Evolutionary conservation across 192 early-diverging fungal genomes (phyloP).

Genomic region (Linnemannia hyalina): DNA sequence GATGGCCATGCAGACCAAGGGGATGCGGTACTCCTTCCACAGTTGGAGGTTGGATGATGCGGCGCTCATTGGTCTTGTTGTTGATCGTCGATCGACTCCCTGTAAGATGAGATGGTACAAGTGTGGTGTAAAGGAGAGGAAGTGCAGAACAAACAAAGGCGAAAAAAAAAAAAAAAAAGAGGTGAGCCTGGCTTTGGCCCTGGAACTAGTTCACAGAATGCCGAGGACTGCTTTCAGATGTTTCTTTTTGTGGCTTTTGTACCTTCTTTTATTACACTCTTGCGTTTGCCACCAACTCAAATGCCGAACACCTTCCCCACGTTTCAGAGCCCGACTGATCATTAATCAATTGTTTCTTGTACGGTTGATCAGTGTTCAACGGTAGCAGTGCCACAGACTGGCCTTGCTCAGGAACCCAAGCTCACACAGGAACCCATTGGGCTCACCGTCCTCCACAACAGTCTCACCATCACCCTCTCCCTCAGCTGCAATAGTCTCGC

Average conservation of each 20-base stretch:
- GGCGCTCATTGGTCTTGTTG: conserved; percentile 23
- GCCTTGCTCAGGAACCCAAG: conserved; percentile 44
- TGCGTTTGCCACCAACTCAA: background rate
- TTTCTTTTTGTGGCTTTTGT: background rate
- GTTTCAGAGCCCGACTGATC: conserved; percentile 4
- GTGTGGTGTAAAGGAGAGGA: background rate
- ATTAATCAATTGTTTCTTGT: background rate
- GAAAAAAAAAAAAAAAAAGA: background rate
- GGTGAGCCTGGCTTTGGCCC: background rate
- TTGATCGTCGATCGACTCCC: background rate
- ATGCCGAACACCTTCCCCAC: background rate
- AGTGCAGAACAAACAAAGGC: background rate
- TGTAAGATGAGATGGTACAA: background rate
- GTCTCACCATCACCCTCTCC: background rate
- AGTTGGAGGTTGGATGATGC: conserved; percentile 44
- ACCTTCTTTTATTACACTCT: background rate
- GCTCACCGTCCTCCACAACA: conserved; percentile 18
- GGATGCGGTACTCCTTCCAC: conserved; percentile 56
- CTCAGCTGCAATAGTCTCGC: conserved; percentile 8
- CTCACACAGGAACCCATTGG: conserved; percentile 42
- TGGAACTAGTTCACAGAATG: background rate
- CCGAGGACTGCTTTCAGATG: conserved; percentile 1
- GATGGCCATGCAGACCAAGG: conserved; percentile 51
- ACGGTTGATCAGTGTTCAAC: background rate
- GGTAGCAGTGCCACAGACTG: conserved; percentile 44